Evolutionary conservation across 1,139 yeast genomes (phyloP).

Genomic region (Waltiozyma solani): DNA sequence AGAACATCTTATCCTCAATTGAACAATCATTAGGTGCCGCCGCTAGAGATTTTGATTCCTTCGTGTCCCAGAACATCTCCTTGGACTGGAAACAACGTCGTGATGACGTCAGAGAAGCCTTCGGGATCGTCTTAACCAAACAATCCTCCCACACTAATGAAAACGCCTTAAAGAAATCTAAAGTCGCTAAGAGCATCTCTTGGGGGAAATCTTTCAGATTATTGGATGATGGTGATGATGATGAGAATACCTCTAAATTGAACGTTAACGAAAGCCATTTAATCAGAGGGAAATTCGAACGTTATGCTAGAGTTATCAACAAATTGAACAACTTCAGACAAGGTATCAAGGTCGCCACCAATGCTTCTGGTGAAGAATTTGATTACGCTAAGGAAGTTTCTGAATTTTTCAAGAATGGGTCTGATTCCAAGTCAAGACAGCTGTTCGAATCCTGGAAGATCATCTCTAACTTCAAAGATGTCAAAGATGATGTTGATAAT

Average conservation of each 20-base stretch:
- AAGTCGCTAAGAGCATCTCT: constrained; percentile 19
- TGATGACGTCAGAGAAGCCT: constrained; percentile 58
- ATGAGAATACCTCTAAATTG: constrained; percentile 20
- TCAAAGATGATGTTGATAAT: constrained; percentile 16
- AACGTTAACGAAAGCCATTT: constrained; percentile 30
- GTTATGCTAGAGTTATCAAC: constrained; percentile 62
- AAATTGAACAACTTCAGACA: constrained; percentile 64
- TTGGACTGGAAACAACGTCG: constrained; percentile 81
- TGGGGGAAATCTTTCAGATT: constrained; percentile 24
- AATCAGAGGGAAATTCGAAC: constrained; percentile 53
- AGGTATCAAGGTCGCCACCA: constrained; percentile 25
- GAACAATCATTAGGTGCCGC: constrained; percentile 72
- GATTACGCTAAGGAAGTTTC: constrained; percentile 24
- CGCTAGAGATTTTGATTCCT: constrained; percentile 74
- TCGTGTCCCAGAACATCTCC: constrained; percentile 60
- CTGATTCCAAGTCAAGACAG: constrained; percentile 52
- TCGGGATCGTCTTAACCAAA: constrained; percentile 35
- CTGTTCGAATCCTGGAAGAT: constrained; percentile 58
- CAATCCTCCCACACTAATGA: constrained; percentile 8
- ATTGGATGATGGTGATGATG: constrained; percentile 17
- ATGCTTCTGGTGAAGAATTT: constrained; percentile 19
- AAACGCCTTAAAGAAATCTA: constrained; percentile 4
- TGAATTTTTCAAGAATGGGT: constrained; percentile 21
- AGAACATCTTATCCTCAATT: constrained; percentile 71
- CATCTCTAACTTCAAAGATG: constrained; percentile 28